Evolutionary conservation across 495 filamentous ascomycete genomes (phyloP).

Genomic region (Podospora tetraspora): DNA sequence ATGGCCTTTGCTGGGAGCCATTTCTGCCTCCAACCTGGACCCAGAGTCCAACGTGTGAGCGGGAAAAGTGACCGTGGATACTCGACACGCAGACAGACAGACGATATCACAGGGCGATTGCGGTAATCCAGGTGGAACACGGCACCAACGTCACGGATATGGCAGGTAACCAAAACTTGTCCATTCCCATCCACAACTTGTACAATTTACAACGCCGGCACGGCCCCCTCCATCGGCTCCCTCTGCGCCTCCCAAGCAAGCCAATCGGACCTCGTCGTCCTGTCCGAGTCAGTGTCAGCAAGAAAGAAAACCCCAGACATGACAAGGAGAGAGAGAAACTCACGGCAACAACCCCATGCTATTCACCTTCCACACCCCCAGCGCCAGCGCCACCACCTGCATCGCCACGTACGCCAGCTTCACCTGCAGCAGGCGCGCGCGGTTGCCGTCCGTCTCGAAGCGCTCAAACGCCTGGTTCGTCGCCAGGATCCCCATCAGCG

Average conservation of each 20-base stretch:
- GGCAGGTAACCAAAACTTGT: not conserved
- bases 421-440: conserved; percentile 63
- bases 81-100: not conserved
- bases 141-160: too few relatives aligned
- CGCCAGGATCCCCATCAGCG: conserved; percentile 73
- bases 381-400: conserved; percentile 72
- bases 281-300: conserved; percentile 30
- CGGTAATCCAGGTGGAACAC: not conserved
- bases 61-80: not conserved
- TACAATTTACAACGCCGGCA: conserved; percentile 45
- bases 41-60: not conserved
- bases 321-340: not conserved
- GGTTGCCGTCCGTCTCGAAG: conserved; percentile 81
- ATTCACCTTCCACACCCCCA: conserved; percentile 97
- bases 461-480: conserved; percentile 77
- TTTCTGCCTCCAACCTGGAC: not conserved
- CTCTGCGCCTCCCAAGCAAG: conserved; percentile 86
- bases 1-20: too few relatives aligned
- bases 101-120: not conserved
- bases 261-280: conserved; percentile 92
- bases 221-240: conserved; percentile 66
- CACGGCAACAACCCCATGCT: conserved; percentile 85
- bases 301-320: not conserved
- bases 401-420: conserved; percentile 83
- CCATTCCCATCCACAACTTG: not conserved